Evolutionary conservation across 257 asterid species (phyloP).

Genomic region (Solanum chaucha): DNA sequence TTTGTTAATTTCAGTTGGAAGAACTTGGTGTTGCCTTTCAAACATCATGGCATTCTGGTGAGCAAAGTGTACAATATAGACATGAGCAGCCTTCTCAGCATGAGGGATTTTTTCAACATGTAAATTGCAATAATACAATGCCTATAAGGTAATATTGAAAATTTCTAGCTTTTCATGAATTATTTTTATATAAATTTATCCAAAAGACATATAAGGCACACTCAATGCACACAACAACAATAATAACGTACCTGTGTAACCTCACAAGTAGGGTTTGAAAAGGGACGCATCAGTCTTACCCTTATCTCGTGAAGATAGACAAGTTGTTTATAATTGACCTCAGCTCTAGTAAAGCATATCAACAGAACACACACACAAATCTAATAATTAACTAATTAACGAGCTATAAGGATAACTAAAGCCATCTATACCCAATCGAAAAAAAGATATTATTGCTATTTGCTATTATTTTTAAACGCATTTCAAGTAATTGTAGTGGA

Average conservation of each 20-base stretch:
- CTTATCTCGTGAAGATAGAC: too few relatives aligned
- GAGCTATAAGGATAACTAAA: too few relatives aligned
- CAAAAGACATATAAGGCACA: neutral
- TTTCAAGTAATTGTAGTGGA: too few relatives aligned
- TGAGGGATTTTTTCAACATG: conserved; percentile 12
- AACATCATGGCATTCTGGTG: conserved; percentile 13
- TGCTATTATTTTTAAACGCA: too few relatives aligned
- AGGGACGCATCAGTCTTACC: neutral
- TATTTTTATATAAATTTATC: neutral
- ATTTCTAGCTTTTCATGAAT: neutral
- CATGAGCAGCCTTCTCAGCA: neutral
- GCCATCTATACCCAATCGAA: too few relatives aligned
- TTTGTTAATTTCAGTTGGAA: conserved; percentile 10
- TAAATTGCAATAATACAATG: conserved; percentile 6
- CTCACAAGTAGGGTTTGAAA: neutral
- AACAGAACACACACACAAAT: too few relatives aligned
- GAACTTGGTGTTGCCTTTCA: conserved; percentile 8
- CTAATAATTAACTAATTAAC: too few relatives aligned
- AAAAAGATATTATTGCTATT: too few relatives aligned
- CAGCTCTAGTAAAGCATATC: neutral
- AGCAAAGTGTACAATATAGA: conserved; percentile 1
- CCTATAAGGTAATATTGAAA: conserved; percentile 6
- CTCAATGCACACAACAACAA: neutral
- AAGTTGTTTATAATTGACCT: neutral
- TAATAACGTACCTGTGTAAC: neutral